A percentile compares a stretch with the other conserved stretches of the same genome.
These are phyloP conservation scores for Vinca minor DNA, from an alignment of 257 asterid species.

Conservation along the genomic window DNA sequence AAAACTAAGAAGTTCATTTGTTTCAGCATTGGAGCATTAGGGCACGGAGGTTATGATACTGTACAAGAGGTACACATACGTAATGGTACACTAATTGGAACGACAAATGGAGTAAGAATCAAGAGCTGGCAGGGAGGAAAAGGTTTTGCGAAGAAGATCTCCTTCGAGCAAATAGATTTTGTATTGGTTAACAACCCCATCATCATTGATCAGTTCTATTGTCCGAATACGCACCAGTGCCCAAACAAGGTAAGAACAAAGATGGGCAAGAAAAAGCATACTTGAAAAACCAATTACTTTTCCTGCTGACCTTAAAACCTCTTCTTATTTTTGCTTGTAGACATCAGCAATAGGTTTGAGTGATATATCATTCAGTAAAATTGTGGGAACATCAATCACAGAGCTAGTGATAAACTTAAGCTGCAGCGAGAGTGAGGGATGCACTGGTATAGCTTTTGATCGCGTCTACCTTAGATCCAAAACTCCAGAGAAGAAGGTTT, in stretches of 20 bases:
- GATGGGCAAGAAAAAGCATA: not conserved
- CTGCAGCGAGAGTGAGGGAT: conserved; percentile 43
- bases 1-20: not conserved
- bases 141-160: conserved; percentile 52
- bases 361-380: conserved; percentile 38
- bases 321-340: conserved; percentile 22
- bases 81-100: conserved; percentile 45
- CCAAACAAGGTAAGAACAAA: not conserved
- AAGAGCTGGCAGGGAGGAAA: conserved; percentile 62
- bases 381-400: conserved; percentile 47
- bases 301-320: not conserved
- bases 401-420: conserved; percentile 36
- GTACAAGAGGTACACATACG: conserved; percentile 51
- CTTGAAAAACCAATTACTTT: not conserved
- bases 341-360: conserved; percentile 43
- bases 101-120: conserved; percentile 52
- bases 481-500: conserved; percentile 27
- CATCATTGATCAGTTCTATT: conserved; percentile 45
- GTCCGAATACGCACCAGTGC: conserved; percentile 4
- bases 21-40: conserved; percentile 53
- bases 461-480: conserved; percentile 36
- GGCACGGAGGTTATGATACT: conserved; percentile 44
- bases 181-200: conserved; percentile 45
- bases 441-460: conserved; percentile 34
- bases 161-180: conserved; percentile 41